A percentile compares a stretch with the other conserved stretches of the same genome.
Conservation (phyloP, 1,284 basidiomycete genomes). For the Ustilago tritici region DNA sequence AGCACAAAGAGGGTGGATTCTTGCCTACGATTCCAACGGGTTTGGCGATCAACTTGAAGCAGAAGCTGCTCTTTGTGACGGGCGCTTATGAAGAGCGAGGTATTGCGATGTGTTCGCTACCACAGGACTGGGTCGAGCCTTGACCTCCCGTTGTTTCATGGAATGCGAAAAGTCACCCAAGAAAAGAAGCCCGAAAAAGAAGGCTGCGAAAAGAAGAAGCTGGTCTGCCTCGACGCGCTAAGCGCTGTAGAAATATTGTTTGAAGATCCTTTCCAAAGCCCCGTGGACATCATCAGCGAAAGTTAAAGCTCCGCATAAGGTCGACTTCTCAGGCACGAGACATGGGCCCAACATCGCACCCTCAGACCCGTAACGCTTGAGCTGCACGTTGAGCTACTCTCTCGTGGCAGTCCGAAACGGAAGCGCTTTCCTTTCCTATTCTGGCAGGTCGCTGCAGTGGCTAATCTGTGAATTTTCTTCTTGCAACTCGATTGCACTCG, state of each 20-base stretch:
- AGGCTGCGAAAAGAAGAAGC: conserved; percentile 2
- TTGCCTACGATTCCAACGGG: conserved; percentile 52
- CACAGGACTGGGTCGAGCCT: conserved; percentile 36
- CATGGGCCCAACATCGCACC: conserved; percentile 12
- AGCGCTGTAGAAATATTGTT: conserved; percentile 23
- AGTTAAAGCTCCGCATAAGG: conserved; percentile 27
- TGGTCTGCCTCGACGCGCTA: neutral
- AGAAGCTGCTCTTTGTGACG: conserved; percentile 41
- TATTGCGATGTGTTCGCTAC: conserved; percentile 46
- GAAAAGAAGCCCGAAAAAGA: conserved; percentile 9
- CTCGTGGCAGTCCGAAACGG: neutral
- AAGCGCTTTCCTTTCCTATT: conserved; percentile 10
- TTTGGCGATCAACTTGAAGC: conserved; percentile 46
- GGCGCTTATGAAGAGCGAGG: conserved; percentile 59
- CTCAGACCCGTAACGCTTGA: neutral
- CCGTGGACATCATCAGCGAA: conserved; percentile 15
- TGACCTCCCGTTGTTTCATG: neutral
- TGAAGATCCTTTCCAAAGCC: conserved; percentile 26
- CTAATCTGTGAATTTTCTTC: neutral
- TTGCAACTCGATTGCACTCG: conserved; percentile 25
- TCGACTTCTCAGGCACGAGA: conserved; percentile 27
- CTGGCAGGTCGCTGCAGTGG: conserved; percentile 12
- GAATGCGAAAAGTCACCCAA: conserved; percentile 2
- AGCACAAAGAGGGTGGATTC: conserved; percentile 38
- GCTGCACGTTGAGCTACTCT: conserved; percentile 21